phyloP scores from a whole-genome alignment of 2,329 filamentous ascomycete species.

The Ramularia endophylla region DNA sequence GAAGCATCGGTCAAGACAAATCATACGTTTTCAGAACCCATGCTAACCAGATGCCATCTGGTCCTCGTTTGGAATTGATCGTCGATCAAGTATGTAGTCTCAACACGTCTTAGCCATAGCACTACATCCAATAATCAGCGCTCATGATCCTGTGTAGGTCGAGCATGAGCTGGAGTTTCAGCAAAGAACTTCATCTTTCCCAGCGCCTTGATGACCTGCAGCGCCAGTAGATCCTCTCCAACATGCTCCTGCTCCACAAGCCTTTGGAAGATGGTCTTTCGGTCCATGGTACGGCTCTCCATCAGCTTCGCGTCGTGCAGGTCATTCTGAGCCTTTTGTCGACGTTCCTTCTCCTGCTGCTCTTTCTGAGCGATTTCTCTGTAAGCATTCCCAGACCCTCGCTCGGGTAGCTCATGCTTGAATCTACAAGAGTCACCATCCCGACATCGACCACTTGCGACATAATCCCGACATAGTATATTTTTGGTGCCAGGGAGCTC shows the following conservation, averaged over 20 bases:
- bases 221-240: slow-evolving; percentile 36
- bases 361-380: slow-evolving; percentile 3
- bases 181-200: slow-evolving; percentile 39
- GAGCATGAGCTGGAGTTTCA: background rate
- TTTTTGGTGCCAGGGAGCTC: slow-evolving; percentile 1
- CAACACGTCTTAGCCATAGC: no score
- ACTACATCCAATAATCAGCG: no score
- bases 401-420: slow-evolving; percentile 25
- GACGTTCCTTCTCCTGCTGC: slow-evolving; percentile 4
- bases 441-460: slow-evolving; percentile 27
- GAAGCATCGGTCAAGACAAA: no score
- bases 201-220: slow-evolving; percentile 43
- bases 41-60: no score
- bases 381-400: background rate
- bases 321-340: slow-evolving; percentile 7
- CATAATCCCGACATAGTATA: slow-evolving; percentile 27
- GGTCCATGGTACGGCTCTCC: slow-evolving; percentile 4
- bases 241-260: slow-evolving; percentile 42
- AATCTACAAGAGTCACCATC: slow-evolving; percentile 30
- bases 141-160: no score
- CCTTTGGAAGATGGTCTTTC: slow-evolving; percentile 22
- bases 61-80: no score
- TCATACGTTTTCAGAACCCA: no score
- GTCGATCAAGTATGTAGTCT: no score
- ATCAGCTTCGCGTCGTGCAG: slow-evolving; percentile 16